These are phyloP conservation scores for Rhynchosporium secalis DNA, from an alignment of 2,329 filamentous ascomycete species.

Conservation along the genomic window DNA sequence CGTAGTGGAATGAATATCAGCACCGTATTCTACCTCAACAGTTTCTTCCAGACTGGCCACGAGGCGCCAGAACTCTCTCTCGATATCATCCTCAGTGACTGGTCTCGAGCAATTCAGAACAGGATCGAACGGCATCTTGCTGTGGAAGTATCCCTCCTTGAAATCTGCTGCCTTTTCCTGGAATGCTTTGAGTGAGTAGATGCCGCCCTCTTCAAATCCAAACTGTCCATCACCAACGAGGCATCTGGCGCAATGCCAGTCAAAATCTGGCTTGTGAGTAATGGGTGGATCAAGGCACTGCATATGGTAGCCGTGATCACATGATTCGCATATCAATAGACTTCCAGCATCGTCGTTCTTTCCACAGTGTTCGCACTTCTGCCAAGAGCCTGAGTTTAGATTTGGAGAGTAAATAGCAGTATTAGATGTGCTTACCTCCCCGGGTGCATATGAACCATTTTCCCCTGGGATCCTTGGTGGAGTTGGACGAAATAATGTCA, in stretches of 20 bases:
- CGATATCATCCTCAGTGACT: slow-evolving; percentile 92
- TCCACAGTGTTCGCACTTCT: slow-evolving; percentile 86
- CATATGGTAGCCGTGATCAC: slow-evolving; percentile 85
- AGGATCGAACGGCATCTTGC: slow-evolving; percentile 85
- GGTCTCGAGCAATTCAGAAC: slow-evolving; percentile 76
- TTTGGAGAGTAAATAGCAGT: slow-evolving; percentile 45
- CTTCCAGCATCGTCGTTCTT: slow-evolving; percentile 71
- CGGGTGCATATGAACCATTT: slow-evolving; percentile 42
- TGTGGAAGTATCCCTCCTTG: slow-evolving; percentile 90
- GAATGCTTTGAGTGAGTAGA: slow-evolving; percentile 94
- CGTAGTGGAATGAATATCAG: slow-evolving; percentile 96
- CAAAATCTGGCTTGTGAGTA: slow-evolving; percentile 72
- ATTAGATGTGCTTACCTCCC: slow-evolving; percentile 56
- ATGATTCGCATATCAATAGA: slow-evolving; percentile 84
- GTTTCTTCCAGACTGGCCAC: slow-evolving; percentile 93
- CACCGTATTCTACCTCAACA: slow-evolving; percentile 96
- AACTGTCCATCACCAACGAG: slow-evolving; percentile 96
- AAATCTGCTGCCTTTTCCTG: slow-evolving; percentile 95
- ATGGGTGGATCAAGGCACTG: slow-evolving; percentile 86
- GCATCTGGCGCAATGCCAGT: slow-evolving; percentile 96
- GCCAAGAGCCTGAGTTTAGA: slow-evolving; percentile 37
- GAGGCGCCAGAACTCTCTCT: slow-evolving; percentile 93
- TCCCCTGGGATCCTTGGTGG: slow-evolving; percentile 65
- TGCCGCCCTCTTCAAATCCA: slow-evolving; percentile 92
- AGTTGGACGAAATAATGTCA: slow-evolving; percentile 87